Conservation (phyloP, 2,329 filamentous ascomycete species). For the Lasiodiplodia citricola region DNA sequence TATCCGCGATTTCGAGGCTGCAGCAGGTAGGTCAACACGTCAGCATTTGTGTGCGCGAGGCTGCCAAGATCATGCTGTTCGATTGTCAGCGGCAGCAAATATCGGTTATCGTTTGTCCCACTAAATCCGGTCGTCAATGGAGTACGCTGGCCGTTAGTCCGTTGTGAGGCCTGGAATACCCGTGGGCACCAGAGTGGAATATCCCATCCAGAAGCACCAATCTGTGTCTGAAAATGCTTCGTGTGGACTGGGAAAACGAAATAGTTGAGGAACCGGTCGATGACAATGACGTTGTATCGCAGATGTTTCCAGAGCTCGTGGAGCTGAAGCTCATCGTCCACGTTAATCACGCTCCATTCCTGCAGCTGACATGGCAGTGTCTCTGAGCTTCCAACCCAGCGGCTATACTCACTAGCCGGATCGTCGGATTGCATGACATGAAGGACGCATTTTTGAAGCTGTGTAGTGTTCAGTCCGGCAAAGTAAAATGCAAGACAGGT, state of each 20-base stretch:
- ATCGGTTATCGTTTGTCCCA: conserved; percentile 71
- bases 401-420: conserved; percentile 61
- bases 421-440: conserved; percentile 62
- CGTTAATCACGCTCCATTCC: conserved; percentile 64
- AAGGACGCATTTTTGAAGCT: conserved; percentile 59
- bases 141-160: not conserved
- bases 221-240: conserved; percentile 67
- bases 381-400: conserved; percentile 56
- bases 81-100: conserved; percentile 65
- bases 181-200: conserved; percentile 54
- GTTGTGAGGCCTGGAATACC: not conserved
- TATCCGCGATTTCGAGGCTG: conserved; percentile 58
- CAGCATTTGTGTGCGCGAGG: conserved; percentile 65
- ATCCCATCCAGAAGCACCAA: conserved; percentile 72
- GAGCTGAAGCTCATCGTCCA: conserved; percentile 60
- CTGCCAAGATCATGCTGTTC: conserved; percentile 63
- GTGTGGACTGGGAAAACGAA: conserved; percentile 70
- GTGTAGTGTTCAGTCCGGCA: conserved; percentile 55
- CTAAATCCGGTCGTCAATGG: conserved; percentile 70
- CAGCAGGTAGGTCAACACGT: conserved; percentile 65
- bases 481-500: conserved; percentile 66
- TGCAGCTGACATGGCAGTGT: conserved; percentile 53
- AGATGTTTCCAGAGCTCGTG: conserved; percentile 57
- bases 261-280: conserved; percentile 70
- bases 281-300: conserved; percentile 55